phyloP scores from a whole-genome alignment of 371 early-diverging fungal species.

The Thermomucor indicae-seudaticae region DNA sequence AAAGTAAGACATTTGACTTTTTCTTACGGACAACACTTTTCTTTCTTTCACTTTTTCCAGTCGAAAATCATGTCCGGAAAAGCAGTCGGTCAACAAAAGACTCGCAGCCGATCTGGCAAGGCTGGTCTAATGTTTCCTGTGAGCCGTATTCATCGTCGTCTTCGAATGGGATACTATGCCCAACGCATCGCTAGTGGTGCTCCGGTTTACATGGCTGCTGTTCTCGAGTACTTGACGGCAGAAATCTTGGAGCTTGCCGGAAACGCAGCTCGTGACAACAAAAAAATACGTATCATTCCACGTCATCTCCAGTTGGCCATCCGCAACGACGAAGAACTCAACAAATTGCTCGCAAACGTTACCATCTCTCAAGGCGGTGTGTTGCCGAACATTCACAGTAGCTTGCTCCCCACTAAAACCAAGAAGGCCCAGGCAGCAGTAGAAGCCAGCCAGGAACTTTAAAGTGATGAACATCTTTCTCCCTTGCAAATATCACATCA shows the following conservation, averaged over 20 bases:
- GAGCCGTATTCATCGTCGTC: slow-evolving; percentile 89
- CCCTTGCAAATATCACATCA: too few relatives aligned
- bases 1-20: background rate
- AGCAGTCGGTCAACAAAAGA: background rate
- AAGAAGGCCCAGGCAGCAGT: too few relatives aligned
- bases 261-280: slow-evolving; percentile 90
- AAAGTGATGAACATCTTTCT: too few relatives aligned
- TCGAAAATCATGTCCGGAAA: background rate
- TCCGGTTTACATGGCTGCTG: slow-evolving; percentile 88
- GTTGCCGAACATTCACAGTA: slow-evolving; percentile 72
- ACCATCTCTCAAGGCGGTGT: slow-evolving; percentile 80
- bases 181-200: slow-evolving; percentile 85
- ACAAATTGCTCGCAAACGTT: slow-evolving; percentile 82
- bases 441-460: too few relatives aligned
- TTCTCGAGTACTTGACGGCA: slow-evolving; percentile 89
- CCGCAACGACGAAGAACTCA: slow-evolving; percentile 90
- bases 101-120: background rate
- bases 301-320: slow-evolving; percentile 83
- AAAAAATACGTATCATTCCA: slow-evolving; percentile 84
- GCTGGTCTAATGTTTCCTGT: slow-evolving; percentile 89
- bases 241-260: slow-evolving; percentile 93
- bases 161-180: slow-evolving; percentile 87
- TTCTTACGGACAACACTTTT: background rate
- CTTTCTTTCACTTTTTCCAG: background rate
- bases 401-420: slow-evolving; percentile 56